These are phyloP conservation scores for Populus deltoides DNA, from an alignment of 345 rosid genomes.

Conservation along the genomic window DNA sequence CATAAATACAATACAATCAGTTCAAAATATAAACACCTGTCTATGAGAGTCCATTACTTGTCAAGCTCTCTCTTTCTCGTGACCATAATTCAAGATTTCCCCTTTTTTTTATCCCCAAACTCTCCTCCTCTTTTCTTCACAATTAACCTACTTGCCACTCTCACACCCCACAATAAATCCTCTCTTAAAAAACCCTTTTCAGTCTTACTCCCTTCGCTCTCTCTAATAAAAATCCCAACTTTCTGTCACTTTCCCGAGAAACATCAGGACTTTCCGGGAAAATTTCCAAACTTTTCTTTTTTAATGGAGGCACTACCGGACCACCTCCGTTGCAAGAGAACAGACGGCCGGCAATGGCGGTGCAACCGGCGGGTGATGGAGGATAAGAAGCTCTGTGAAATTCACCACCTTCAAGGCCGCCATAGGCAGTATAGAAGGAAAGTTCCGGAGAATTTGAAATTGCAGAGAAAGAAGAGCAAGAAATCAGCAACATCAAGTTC, in stretches of 20 bases:
- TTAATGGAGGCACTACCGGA: slow-evolving; percentile 55
- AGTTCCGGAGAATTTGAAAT: slow-evolving; percentile 55
- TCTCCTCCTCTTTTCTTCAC: too few species aligned
- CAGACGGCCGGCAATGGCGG: slow-evolving; percentile 93
- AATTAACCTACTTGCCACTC: too few species aligned
- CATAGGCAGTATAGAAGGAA: slow-evolving; percentile 57
- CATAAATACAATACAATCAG: too few species aligned
- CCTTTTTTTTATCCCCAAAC: too few species aligned
- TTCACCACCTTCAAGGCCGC: slow-evolving; percentile 65
- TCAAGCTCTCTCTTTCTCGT: too few species aligned
- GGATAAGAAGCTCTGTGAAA: slow-evolving; percentile 78
- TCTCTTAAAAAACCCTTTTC: too few species aligned
- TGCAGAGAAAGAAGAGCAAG: slow-evolving; percentile 40
- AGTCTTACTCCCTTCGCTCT: background rate
- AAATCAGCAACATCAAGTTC: slow-evolving; percentile 20
- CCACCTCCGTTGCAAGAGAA: slow-evolving; percentile 80
- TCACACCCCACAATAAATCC: too few species aligned
- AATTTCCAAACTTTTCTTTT: background rate
- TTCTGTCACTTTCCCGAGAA: slow-evolving; percentile 22
- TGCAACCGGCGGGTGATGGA: slow-evolving; percentile 70
- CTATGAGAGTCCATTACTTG: too few species aligned
- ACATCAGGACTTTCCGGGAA: slow-evolving; percentile 15
- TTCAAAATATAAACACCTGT: too few species aligned
- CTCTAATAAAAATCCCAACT: background rate
- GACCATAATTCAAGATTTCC: too few species aligned